phyloP scores from a whole-genome alignment of 257 asterid genomes.

The Dorcoceras hygrometricum region DNA sequence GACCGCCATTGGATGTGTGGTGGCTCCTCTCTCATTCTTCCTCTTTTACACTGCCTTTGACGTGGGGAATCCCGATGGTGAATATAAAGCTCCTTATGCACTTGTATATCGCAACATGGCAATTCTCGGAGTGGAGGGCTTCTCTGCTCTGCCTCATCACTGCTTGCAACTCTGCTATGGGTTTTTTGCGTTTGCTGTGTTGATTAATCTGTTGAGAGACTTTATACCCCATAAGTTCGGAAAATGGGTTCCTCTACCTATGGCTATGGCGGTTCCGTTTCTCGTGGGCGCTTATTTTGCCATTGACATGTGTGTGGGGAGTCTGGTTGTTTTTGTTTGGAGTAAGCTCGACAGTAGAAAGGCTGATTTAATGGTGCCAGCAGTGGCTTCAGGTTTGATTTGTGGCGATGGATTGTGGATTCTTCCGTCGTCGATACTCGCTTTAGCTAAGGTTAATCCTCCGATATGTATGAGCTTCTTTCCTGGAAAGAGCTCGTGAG shows the following conservation, averaged over 20 bases:
- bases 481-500: conserved; percentile 33
- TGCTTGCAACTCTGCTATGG: conserved; percentile 66
- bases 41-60: conserved; percentile 64
- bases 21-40: conserved; percentile 70
- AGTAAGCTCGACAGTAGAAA: conserved; percentile 35
- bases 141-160: conserved; percentile 64
- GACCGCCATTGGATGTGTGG: conserved; percentile 65
- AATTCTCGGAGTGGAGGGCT: conserved; percentile 64
- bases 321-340: conserved; percentile 60
- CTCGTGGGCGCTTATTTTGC: conserved; percentile 71
- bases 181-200: conserved; percentile 49
- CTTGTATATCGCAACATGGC: conserved; percentile 72
- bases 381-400: conserved; percentile 67
- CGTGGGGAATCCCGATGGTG: conserved; percentile 51
- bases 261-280: conserved; percentile 92
- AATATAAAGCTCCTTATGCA: conserved; percentile 73
- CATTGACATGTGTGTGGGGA: conserved; percentile 75
- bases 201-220: conserved; percentile 50
- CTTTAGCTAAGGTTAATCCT: conserved; percentile 51
- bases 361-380: conserved; percentile 59
- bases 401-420: conserved; percentile 78
- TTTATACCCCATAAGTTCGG: conserved; percentile 33
- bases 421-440: conserved; percentile 60
- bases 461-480: conserved; percentile 64
- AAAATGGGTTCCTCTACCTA: conserved; percentile 59